Evolutionary conservation across 352 stramenopile species (phyloP), one percentile per base, ranked within the genome.

Genomic region (Globisporangium cylindrosporum): DNA sequence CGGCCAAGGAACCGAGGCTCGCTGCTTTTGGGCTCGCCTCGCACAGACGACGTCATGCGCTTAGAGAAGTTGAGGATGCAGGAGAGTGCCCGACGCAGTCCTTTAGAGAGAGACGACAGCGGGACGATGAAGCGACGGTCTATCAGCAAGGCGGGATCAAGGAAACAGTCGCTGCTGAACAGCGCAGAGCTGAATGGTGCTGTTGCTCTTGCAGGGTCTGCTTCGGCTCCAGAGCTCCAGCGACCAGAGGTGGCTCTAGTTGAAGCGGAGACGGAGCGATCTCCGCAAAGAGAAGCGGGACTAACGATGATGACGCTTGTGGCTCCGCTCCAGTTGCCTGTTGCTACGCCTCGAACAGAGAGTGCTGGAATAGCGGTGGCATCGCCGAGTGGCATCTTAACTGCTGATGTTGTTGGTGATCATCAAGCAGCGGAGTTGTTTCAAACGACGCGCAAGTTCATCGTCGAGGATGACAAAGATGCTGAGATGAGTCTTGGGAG

Each of bases 31-130:
- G 62, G 46, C 1, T 64, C 61, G 20, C 32, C 67, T 1, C 55
- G 25, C 4, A 20, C 41, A 14, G 60, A 68, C 32, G 61, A 72
- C 14, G 20, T 56, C 6, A 29, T 67, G 24, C 24, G 54, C 1
- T 22, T 69, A 10, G 64, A 73, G 25, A 77, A 72, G 24, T 24
- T 73, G 15, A 54, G 41, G 3, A 67, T 75, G 43, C 65, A 68
- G 7, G 49, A 69, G 24, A 71, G 68, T 7, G 57, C 66, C 14
- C 69, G 66, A 20, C 59, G 68, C n/a, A 70, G 57, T 41, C 77
- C 68, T 0, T 43, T 75, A 4, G 67, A 70, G n/a, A 38, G 67
- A 7, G 56, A 77, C 24, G 48, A 48, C 15, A 55, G 74, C n/a
- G 67, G 65, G 0, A 68, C 72, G 57, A 22, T 76, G 59, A 34